Conservation (phyloP, 2,329 filamentous ascomycete genomes). For the Hypoxylon sp. region DNA sequence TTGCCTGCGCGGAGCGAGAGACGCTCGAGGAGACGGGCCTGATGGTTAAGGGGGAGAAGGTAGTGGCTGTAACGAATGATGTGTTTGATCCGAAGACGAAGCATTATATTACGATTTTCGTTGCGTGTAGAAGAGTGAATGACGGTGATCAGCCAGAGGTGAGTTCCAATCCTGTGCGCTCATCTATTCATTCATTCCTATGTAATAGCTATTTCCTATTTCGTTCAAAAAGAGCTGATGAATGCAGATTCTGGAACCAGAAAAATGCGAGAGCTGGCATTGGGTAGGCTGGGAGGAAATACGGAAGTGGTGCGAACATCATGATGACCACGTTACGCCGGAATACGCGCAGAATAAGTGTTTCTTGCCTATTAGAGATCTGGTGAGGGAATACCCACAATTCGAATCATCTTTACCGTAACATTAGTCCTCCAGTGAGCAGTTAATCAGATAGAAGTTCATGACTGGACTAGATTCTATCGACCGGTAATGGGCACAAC, state of each 20-base stretch:
- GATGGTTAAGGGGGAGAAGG: conserved; percentile 64
- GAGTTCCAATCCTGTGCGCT: conserved; percentile 50
- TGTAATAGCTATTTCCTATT: too few relatives aligned
- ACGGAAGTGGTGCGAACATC: conserved; percentile 51
- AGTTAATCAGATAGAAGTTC: not conserved
- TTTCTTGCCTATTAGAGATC: conserved; percentile 58
- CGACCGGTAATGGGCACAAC: not conserved
- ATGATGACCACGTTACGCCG: conserved; percentile 45
- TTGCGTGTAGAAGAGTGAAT: conserved; percentile 67
- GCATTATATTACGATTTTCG: conserved; percentile 83
- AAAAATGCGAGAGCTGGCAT: conserved; percentile 67
- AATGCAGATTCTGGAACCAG: conserved; percentile 61
- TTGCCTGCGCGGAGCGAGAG: conserved; percentile 76
- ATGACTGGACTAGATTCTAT: not conserved
- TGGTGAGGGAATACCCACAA: conserved; percentile 43
- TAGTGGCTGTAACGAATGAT: conserved; percentile 77
- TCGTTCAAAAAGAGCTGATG: conserved; percentile 33
- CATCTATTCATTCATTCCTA: too few relatives aligned
- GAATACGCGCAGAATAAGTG: conserved; percentile 53
- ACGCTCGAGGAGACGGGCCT: conserved; percentile 79
- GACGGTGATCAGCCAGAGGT: conserved; percentile 68
- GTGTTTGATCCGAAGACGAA: conserved; percentile 71
- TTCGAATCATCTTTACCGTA: conserved; percentile 13
- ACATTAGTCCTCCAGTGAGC: not conserved
- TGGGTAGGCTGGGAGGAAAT: conserved; percentile 65